Evolutionary conservation across 345 rosid genomes (phyloP).

Genomic region (Populus deltoides): DNA sequence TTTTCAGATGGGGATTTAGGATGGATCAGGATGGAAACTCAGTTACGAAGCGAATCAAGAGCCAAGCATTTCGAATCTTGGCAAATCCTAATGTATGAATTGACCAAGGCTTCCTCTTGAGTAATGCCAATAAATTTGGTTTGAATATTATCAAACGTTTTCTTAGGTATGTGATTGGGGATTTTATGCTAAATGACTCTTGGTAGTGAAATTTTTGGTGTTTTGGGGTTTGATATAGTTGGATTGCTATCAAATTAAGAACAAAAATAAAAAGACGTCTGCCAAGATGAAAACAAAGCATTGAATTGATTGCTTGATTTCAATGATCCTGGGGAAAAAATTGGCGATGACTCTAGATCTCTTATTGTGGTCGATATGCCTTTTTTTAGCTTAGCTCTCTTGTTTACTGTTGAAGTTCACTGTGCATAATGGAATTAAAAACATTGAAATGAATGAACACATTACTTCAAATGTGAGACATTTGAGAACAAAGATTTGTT

Average conservation of each 20-base stretch:
- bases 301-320: neutral
- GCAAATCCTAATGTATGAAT: constrained; percentile 71
- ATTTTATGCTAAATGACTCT: constrained; percentile 10
- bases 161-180: constrained; percentile 36
- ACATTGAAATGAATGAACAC: neutral
- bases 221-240: constrained; percentile 6
- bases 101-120: constrained; percentile 35
- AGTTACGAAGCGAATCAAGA: constrained; percentile 37
- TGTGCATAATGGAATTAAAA: neutral
- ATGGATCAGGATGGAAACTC: constrained; percentile 33
- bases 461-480: neutral
- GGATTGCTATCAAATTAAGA: neutral
- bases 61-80: constrained; percentile 54
- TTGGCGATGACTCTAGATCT: neutral
- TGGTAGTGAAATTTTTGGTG: constrained; percentile 4
- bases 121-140: constrained; percentile 27
- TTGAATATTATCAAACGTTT: constrained; percentile 33
- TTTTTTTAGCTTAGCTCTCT: neutral
- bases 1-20: constrained; percentile 44
- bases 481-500: too few species aligned
- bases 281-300: neutral
- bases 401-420: neutral
- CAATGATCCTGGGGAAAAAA: neutral
- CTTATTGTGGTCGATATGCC: neutral
- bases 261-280: neutral